These are phyloP conservation scores for Fusarium algeriense DNA, from an alignment of 2,329 filamentous ascomycete genomes.

Conservation along the genomic window DNA sequence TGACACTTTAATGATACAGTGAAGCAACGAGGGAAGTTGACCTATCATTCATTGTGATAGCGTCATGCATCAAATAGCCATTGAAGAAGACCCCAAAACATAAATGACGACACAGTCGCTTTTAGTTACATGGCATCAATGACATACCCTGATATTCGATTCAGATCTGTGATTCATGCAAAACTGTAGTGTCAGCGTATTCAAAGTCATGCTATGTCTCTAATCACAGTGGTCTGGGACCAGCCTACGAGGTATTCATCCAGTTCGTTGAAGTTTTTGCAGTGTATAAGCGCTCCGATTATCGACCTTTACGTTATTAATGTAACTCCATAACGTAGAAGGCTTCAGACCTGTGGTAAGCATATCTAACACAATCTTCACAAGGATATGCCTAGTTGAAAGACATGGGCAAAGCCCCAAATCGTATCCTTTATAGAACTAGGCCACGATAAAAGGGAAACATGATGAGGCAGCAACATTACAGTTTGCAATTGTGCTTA, in stretches of 20 bases:
- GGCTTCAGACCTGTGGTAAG: no score
- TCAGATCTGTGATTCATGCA: not conserved
- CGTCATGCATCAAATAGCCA: no score
- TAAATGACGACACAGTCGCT: not conserved
- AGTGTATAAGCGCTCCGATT: accelerated
- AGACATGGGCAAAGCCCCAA: no score
- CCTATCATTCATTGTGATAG: not conserved
- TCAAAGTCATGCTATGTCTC: accelerated
- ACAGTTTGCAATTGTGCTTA: no score
- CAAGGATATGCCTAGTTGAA: not conserved
- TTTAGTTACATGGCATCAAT: not conserved
- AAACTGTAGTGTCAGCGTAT: not conserved
- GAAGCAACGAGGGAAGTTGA: not conserved
- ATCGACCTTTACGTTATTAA: not conserved
- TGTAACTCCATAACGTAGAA: accelerated
- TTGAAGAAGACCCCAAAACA: not conserved
- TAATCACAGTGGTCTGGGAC: not conserved
- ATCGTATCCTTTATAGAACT: no score
- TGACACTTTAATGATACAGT: not conserved
- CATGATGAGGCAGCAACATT: no score
- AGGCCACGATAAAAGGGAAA: no score
- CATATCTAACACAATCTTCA: not conserved
- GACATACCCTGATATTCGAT: not conserved
- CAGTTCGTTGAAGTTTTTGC: not conserved
- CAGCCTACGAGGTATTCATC: not conserved